Percentiles rank a stretch among this genome's conserved stretches.
Evolutionary conservation across 108 stramenopile genomes (phyloP).

Genomic region (Bacterosira constricta): DNA sequence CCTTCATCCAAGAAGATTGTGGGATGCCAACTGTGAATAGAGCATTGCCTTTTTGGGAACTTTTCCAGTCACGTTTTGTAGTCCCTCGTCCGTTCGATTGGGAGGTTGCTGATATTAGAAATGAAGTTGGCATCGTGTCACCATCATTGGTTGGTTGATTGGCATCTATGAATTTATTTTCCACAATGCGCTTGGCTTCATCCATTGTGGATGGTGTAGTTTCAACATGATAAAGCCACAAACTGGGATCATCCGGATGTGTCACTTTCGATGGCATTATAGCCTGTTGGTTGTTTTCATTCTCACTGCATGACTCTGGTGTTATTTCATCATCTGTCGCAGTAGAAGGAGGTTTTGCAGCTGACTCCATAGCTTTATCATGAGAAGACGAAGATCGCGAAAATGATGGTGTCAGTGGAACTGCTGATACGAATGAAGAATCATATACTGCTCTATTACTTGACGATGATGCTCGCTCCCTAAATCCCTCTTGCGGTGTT

Average conservation of each 20-base stretch:
- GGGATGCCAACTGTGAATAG: constrained; percentile 50
- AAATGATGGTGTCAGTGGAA: background rate
- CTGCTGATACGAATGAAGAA: constrained; percentile 9
- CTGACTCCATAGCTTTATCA: background rate
- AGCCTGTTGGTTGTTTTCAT: background rate
- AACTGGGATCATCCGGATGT: constrained; percentile 28
- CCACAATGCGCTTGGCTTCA: constrained; percentile 43
- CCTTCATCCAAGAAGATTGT: constrained; percentile 48
- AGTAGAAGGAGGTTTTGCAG: background rate
- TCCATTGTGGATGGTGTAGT: constrained; percentile 54
- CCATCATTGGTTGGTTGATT: background rate
- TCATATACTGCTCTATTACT: too few species aligned
- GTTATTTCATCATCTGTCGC: background rate
- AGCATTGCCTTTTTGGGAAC: constrained; percentile 42
- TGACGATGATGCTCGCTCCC: too few species aligned
- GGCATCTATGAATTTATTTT: constrained; percentile 21
- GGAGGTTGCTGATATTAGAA: constrained; percentile 42
- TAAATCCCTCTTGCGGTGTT: too few species aligned
- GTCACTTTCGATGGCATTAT: constrained; percentile 4
- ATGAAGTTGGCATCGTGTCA: constrained; percentile 22
- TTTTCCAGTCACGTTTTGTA: constrained; percentile 44
- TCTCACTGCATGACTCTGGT: background rate
- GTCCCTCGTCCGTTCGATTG: constrained; percentile 52
- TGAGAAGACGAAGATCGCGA: constrained; percentile 3
- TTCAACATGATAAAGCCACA: constrained; percentile 54